Evolutionary conservation across 441 rosid genomes (phyloP).

Genomic region (Erodium chrysanthum): DNA sequence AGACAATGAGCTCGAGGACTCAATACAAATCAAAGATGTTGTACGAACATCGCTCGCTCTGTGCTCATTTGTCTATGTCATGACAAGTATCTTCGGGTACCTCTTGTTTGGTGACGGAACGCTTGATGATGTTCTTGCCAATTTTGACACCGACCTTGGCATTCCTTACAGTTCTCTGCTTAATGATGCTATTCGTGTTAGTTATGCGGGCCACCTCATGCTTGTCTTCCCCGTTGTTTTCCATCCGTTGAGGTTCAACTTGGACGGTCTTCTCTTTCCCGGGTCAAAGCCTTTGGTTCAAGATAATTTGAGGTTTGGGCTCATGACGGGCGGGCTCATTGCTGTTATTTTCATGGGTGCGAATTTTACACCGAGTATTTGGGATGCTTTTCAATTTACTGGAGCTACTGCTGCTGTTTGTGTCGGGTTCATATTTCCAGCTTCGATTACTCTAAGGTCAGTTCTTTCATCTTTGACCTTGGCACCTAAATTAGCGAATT

Average conservation of each 20-base stretch:
- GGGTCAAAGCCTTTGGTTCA: conserved; percentile 45
- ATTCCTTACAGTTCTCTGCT: conserved; percentile 71
- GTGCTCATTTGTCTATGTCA: conserved; percentile 72
- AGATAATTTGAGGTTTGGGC: conserved; percentile 62
- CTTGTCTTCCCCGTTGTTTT: conserved; percentile 92
- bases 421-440: conserved; percentile 91
- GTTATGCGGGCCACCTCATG: conserved; percentile 91
- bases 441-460: conserved; percentile 74
- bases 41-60: conserved; percentile 74
- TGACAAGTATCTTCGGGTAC: conserved; percentile 83
- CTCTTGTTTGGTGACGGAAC: conserved; percentile 82
- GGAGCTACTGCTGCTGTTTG: conserved; percentile 98
- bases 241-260: conserved; percentile 71
- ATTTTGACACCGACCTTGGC: conserved; percentile 79
- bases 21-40: conserved; percentile 56
- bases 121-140: conserved; percentile 90
- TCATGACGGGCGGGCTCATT: conserved; percentile 53
- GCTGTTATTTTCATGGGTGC: conserved; percentile 63
- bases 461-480: conserved; percentile 7
- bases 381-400: conserved; percentile 98
- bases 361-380: conserved; percentile 89
- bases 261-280: conserved; percentile 87
- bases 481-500: too few species aligned
- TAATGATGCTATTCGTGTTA: conserved; percentile 81
- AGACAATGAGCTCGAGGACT: conserved; percentile 80